Percentiles rank a stretch among this genome's conserved stretches.
Conservation (phyloP, 176 grass and related monocot species). For the Echinochloa phyllopogon region DNA sequence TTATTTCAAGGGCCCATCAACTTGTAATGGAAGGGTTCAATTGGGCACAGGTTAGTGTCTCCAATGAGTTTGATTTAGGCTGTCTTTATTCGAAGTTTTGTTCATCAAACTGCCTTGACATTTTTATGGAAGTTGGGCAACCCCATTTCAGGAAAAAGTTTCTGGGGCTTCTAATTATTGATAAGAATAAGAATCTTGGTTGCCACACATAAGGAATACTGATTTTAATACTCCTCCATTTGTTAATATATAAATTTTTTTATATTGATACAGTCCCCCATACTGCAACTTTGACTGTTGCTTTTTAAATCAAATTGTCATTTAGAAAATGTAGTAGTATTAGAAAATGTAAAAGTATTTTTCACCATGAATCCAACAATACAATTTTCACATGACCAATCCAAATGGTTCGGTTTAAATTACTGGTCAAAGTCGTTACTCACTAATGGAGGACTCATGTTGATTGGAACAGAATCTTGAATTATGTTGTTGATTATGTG, state of each 20-base stretch:
- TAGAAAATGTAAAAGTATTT: neutral
- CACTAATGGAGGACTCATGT: neutral
- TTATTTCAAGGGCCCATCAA: slow-evolving; percentile 81
- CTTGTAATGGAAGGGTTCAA: slow-evolving; percentile 84
- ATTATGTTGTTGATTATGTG: slow-evolving; percentile 16
- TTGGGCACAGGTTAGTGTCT: slow-evolving; percentile 66
- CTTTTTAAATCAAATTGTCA: neutral
- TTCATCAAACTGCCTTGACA: slow-evolving; percentile 1
- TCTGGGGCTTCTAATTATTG: neutral
- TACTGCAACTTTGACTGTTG: neutral
- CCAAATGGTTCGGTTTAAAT: neutral
- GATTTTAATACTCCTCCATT: neutral
- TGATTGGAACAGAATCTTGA: slow-evolving; percentile 11
- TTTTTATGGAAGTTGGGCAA: slow-evolving; percentile 9
- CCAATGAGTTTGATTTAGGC: slow-evolving; percentile 6
- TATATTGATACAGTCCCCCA: too few species aligned
- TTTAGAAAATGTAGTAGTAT: neutral
- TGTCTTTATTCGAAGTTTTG: neutral
- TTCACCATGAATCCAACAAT: neutral
- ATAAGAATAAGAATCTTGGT: neutral
- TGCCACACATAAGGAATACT: neutral
- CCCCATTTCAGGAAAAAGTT: slow-evolving; percentile 8
- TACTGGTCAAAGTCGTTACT: neutral
- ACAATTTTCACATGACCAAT: neutral
- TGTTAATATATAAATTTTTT: neutral